phyloP scores from a whole-genome alignment of 148 eudicot genomes.

The Rhododendron kiyosumense region DNA sequence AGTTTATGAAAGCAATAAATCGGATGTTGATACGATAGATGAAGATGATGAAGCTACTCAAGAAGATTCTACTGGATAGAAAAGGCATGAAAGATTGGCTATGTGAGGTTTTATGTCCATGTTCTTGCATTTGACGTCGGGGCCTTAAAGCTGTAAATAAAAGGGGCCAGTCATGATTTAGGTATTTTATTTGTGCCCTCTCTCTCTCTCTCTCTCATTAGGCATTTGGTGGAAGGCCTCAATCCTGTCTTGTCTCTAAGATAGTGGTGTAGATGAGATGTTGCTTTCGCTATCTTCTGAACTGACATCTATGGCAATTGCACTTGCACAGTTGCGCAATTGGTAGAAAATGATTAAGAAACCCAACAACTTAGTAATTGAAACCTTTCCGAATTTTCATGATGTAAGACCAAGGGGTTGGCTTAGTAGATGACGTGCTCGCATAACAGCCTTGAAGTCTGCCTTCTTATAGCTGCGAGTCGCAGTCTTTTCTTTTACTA shows the following conservation, averaged over 20 bases:
- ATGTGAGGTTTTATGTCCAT: not conserved
- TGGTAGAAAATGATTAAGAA: not conserved
- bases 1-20: constrained; percentile 17
- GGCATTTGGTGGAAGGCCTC: not conserved
- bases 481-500: not conserved
- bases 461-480: not conserved
- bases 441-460: not conserved
- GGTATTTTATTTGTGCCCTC: not conserved
- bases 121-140: not conserved
- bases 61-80: constrained; percentile 63
- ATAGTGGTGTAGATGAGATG: not conserved
- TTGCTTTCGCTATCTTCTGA: not conserved
- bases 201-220: too few species aligned
- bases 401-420: not conserved
- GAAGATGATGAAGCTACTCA: constrained; percentile 65
- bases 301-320: not conserved
- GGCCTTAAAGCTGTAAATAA: not conserved
- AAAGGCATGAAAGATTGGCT: not conserved
- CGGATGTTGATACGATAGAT: constrained; percentile 35
- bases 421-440: not conserved
- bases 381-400: not conserved
- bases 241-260: not conserved
- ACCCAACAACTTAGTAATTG: not conserved
- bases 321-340: not conserved
- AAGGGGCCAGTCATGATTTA: not conserved